Percentiles rank a stretch among this genome's conserved stretches.
phyloP scores from a whole-genome alignment of 495 filamentous ascomycete genomes.

The Aspergillus ostianus region DNA sequence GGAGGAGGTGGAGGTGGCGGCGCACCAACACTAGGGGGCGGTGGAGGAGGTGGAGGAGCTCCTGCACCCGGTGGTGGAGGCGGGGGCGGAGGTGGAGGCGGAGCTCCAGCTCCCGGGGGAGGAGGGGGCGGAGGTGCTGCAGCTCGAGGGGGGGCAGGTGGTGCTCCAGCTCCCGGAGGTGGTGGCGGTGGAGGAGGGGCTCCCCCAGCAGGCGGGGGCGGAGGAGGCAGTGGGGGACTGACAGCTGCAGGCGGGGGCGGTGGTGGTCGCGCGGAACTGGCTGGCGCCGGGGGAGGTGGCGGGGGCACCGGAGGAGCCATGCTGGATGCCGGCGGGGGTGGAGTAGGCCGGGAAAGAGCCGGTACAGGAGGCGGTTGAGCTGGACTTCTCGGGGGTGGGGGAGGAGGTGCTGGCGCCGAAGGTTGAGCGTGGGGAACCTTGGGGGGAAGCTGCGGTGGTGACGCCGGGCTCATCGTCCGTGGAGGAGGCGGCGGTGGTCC shows the following conservation, averaged over 20 bases:
- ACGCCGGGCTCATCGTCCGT: slow-evolving; percentile 53
- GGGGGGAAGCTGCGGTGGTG: slow-evolving; percentile 67
- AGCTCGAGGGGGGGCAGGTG: slow-evolving; percentile 31
- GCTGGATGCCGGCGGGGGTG: slow-evolving; percentile 32
- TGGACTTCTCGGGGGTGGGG: slow-evolving; percentile 53
- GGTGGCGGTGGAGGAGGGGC: slow-evolving; percentile 39
- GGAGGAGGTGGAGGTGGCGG: slow-evolving; percentile 35
- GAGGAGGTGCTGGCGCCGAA: slow-evolving; percentile 52
- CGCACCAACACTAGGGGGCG: slow-evolving; percentile 52
- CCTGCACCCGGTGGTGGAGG: slow-evolving; percentile 37
- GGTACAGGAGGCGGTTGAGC: slow-evolving; percentile 51
- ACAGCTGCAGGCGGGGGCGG: slow-evolving; percentile 35
- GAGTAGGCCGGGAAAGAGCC: slow-evolving; percentile 27
- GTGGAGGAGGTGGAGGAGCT: slow-evolving; percentile 45
- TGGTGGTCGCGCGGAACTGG: slow-evolving; percentile 19
- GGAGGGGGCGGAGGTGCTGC: slow-evolving; percentile 56
- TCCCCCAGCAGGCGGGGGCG: slow-evolving; percentile 49
- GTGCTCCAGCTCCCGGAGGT: slow-evolving; percentile 44
- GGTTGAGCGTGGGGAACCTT: slow-evolving; percentile 54
- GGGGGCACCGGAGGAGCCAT: slow-evolving; percentile 26
- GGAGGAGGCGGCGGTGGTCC: slow-evolving; percentile 68
- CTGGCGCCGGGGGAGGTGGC: slow-evolving; percentile 31
- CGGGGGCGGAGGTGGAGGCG: slow-evolving; percentile 48
- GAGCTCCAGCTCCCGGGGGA: slow-evolving; percentile 27
- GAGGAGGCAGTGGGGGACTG: slow-evolving; percentile 26